Conservation (phyloP, 164 flowering plant genomes). For the Protea cynaroides region DNA sequence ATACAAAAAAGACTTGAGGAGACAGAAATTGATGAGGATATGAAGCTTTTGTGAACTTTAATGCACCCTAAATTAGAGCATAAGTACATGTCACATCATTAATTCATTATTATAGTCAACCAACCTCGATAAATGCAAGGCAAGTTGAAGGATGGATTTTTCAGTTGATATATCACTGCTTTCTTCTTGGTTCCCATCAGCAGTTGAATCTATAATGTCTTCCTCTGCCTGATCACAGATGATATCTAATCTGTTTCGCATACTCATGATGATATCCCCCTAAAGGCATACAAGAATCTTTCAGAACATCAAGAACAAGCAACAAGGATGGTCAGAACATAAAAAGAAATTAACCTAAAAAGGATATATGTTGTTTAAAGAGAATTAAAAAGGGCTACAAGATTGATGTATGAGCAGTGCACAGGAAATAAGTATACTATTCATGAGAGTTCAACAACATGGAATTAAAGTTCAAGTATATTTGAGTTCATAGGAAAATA, state of each 20-base stretch:
- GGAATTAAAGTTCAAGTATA: not conserved
- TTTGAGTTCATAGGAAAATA: too few relatives aligned
- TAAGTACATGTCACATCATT: not conserved
- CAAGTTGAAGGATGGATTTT: slow-evolving; percentile 33
- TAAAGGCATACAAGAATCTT: slow-evolving; percentile 16
- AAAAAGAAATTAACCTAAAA: not conserved
- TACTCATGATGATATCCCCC: slow-evolving; percentile 72
- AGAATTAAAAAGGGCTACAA: slow-evolving; percentile 1
- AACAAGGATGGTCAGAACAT: not conserved
- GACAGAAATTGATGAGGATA: not conserved
- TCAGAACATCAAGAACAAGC: not conserved
- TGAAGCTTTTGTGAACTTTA: not conserved
- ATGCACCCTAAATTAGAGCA: slow-evolving; percentile 4
- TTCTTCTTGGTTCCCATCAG: slow-evolving; percentile 24
- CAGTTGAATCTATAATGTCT: slow-evolving; percentile 21
- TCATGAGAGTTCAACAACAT: not conserved
- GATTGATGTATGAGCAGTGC: too few relatives aligned
- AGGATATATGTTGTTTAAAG: not conserved
- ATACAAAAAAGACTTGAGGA: not conserved
- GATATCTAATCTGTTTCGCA: slow-evolving; percentile 77
- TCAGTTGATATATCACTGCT: slow-evolving; percentile 22
- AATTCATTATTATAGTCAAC: not conserved
- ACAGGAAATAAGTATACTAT: not conserved
- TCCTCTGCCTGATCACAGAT: slow-evolving; percentile 70
- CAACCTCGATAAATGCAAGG: slow-evolving; percentile 46